Conservation (phyloP, 345 rosid genomes). For the Populus deltoides region DNA sequence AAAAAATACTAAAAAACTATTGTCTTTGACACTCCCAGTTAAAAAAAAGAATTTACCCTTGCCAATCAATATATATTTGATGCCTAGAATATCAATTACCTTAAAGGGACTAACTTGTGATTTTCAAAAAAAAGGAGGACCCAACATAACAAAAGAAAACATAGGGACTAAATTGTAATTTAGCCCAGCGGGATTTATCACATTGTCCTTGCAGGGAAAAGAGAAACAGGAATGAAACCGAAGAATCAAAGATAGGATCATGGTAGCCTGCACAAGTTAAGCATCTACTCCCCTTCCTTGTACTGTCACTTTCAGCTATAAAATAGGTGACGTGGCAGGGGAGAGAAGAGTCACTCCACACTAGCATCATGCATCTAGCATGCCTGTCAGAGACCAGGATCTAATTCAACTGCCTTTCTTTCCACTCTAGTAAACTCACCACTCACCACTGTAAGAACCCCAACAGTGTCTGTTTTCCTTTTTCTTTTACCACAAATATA, state of each 20-base stretch:
- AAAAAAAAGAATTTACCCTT: too few relatives aligned
- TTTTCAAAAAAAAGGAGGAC: too few relatives aligned
- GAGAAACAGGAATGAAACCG: background rate
- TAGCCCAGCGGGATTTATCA: background rate
- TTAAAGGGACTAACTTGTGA: too few relatives aligned
- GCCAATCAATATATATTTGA: too few relatives aligned
- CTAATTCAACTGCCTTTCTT: background rate
- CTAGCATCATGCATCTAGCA: too few relatives aligned
- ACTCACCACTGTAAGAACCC: background rate
- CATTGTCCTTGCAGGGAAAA: background rate
- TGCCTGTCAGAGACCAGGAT: too few relatives aligned
- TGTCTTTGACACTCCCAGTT: too few relatives aligned
- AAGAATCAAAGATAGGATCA: background rate
- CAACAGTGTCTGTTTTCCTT: background rate
- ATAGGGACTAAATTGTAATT: background rate
- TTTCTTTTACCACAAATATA: too few relatives aligned
- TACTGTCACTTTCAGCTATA: background rate
- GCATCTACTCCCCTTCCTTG: background rate
- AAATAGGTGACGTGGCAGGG: background rate
- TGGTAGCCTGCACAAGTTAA: background rate
- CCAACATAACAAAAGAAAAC: background rate
- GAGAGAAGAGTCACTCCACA: background rate
- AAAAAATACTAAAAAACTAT: too few relatives aligned
- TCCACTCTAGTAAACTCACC: background rate
- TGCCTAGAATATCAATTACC: too few relatives aligned